Conservation (phyloP, 306 rosid genomes). For the Pachyrhizus erosus region DNA sequence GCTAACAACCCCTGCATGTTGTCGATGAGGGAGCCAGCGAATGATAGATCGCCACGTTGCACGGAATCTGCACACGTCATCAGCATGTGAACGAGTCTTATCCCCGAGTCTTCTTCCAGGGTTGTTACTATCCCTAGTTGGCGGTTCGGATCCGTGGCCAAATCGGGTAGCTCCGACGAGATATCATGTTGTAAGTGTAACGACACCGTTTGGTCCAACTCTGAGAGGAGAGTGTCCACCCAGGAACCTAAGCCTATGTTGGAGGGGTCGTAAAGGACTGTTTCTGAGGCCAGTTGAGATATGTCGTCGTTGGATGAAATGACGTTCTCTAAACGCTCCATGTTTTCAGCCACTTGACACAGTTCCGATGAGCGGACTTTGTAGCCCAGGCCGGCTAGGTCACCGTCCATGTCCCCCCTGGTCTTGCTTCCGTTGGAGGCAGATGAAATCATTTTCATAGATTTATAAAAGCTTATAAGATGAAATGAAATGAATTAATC, state of each 20-base stretch:
- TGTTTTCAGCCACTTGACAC: slow-evolving; percentile 28
- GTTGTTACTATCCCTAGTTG: slow-evolving; percentile 51
- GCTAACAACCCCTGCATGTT: slow-evolving; percentile 65
- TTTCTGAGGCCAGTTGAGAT: slow-evolving; percentile 66
- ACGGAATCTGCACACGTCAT: slow-evolving; percentile 85
- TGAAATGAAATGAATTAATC: neutral
- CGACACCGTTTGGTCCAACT: slow-evolving; percentile 54
- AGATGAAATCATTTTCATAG: slow-evolving; percentile 56
- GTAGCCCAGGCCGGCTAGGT: neutral
- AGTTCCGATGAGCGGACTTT: neutral
- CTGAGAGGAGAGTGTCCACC: slow-evolving; percentile 85
- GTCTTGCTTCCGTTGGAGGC: slow-evolving; percentile 56
- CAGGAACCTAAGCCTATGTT: slow-evolving; percentile 64
- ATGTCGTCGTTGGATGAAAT: slow-evolving; percentile 27
- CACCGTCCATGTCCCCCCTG: neutral
- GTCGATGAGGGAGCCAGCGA: slow-evolving; percentile 80
- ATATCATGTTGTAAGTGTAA: slow-evolving; percentile 48
- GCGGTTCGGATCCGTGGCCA: slow-evolving; percentile 39
- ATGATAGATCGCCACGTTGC: slow-evolving; percentile 71
- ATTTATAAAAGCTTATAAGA: too few species aligned
- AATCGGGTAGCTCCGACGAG: slow-evolving; percentile 47
- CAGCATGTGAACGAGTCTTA: slow-evolving; percentile 77
- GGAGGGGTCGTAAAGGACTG: slow-evolving; percentile 76
- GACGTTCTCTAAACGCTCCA: slow-evolving; percentile 69
- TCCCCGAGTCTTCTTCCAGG: slow-evolving; percentile 87